A percentile compares a stretch with the other conserved stretches of the same genome.
Conservation (phyloP, 2,329 filamentous ascomycete species). For the Cadophora gregata region DNA sequence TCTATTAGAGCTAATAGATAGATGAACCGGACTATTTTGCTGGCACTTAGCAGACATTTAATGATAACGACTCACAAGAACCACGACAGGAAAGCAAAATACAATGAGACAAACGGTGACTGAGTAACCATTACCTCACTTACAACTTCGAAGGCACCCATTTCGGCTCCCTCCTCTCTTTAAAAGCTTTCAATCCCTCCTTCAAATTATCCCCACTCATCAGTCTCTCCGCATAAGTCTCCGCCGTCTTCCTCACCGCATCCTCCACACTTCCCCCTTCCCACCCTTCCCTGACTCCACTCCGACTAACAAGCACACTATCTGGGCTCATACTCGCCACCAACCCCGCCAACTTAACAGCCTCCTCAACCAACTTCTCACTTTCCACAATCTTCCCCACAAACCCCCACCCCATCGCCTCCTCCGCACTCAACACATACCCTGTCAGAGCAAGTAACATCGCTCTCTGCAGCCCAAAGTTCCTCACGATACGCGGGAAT, state of each 20-base stretch:
- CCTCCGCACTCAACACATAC: constrained; percentile 53
- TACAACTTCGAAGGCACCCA: constrained; percentile 49
- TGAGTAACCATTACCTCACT: not conserved
- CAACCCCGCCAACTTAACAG: constrained; percentile 43
- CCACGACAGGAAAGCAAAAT: not conserved
- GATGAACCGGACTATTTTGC: not conserved
- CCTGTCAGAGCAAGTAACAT: constrained; percentile 29
- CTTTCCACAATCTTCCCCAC: constrained; percentile 40
- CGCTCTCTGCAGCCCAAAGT: constrained; percentile 50
- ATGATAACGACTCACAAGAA: not conserved
- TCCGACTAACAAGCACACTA: constrained; percentile 45
- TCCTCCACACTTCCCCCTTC: constrained; percentile 51
- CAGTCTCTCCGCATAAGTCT: constrained; percentile 50
- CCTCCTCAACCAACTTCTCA: constrained; percentile 44
- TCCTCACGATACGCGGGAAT: constrained; percentile 49
- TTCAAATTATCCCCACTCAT: constrained; percentile 54
- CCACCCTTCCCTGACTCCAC: constrained; percentile 46
- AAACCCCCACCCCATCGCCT: constrained; percentile 42
- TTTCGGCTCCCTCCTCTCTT: constrained; percentile 54
- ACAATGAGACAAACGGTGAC: not conserved
- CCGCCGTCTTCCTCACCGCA: constrained; percentile 48
- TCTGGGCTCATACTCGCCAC: constrained; percentile 46
- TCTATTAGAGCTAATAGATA: not conserved
- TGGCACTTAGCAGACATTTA: not conserved
- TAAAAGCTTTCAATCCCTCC: constrained; percentile 58